Percentiles rank a stretch among this genome's conserved stretches.
These are phyloP conservation scores for Jatropha curcas DNA, from an alignment of 345 rosid species.

Conservation along the genomic window DNA sequence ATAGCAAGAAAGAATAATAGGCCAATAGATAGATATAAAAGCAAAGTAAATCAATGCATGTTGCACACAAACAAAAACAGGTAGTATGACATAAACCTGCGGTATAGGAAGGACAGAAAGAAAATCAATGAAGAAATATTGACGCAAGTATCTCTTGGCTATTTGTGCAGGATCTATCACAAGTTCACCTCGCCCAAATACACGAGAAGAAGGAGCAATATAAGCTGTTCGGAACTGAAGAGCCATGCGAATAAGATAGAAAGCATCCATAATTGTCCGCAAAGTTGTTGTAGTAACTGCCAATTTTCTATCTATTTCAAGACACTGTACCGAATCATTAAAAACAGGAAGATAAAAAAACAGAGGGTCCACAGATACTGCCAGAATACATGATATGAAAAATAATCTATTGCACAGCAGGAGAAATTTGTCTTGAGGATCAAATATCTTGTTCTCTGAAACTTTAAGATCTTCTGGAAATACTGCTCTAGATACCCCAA, in stretches of 20 bases:
- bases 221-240: conserved; percentile 96
- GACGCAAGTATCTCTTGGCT: conserved; percentile 78
- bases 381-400: conserved; percentile 75
- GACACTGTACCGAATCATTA: conserved; percentile 45
- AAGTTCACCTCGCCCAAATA: conserved; percentile 96
- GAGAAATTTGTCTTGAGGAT: conserved; percentile 93
- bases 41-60: not conserved
- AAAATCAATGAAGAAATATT: conserved; percentile 78
- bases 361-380: conserved; percentile 85
- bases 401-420: conserved; percentile 75
- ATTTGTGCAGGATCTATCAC: conserved; percentile 86
- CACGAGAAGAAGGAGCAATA: conserved; percentile 95
- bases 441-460: conserved; percentile 81
- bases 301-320: conserved; percentile 68
- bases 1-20: not conserved
- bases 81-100: conserved; percentile 51
- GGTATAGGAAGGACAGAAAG: conserved; percentile 91
- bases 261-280: conserved; percentile 69
- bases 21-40: not conserved
- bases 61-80: conserved; percentile 6
- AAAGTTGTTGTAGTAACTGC: conserved; percentile 77
- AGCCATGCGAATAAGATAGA: conserved; percentile 88
- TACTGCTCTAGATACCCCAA: conserved; percentile 89
- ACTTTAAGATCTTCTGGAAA: conserved; percentile 95
- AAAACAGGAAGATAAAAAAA: conserved; percentile 93